Conservation (phyloP, 2,329 filamentous ascomycete genomes). For the Aspergillus melleus region DNA sequence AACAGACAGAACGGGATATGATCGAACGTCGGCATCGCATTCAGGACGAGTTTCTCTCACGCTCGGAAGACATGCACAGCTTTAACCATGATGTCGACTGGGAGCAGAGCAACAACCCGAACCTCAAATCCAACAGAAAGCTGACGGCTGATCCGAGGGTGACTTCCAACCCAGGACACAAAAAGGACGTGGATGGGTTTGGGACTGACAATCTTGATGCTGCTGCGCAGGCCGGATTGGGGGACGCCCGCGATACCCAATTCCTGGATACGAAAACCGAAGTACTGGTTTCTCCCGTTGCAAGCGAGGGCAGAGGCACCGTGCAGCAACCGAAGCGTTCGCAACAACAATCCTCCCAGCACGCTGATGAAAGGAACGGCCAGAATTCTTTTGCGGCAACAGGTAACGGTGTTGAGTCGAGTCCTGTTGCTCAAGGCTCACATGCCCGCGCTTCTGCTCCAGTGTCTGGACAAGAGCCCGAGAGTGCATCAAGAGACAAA, state of each 20-base stretch:
- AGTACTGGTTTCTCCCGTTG: constrained; percentile 65
- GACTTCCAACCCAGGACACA: constrained; percentile 62
- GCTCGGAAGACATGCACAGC: constrained; percentile 60
- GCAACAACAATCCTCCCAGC: constrained; percentile 36
- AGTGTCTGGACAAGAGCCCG: constrained; percentile 72
- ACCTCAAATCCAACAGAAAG: constrained; percentile 56
- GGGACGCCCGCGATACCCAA: constrained; percentile 69
- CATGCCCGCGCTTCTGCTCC: constrained; percentile 63
- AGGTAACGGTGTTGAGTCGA: constrained; percentile 21
- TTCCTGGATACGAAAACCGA: constrained; percentile 67
- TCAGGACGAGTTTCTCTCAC: constrained; percentile 58
- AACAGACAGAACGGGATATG: constrained; percentile 43
- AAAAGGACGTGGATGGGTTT: constrained; percentile 74
- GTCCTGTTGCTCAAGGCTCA: constrained; percentile 24
- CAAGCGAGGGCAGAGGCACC: constrained; percentile 64
- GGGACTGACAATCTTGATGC: constrained; percentile 74
- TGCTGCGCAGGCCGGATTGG: constrained; percentile 61
- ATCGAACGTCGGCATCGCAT: constrained; percentile 45
- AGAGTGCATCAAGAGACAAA: constrained; percentile 60
- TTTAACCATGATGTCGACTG: constrained; percentile 76
- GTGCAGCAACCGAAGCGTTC: constrained; percentile 52
- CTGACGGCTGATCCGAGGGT: constrained; percentile 59
- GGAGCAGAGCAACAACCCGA: constrained; percentile 58
- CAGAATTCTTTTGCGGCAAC: constrained; percentile 17
- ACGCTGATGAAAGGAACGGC: constrained; percentile 19